phyloP scores from a whole-genome alignment of 352 stramenopile genomes.

The Pythium sukuiense region DNA sequence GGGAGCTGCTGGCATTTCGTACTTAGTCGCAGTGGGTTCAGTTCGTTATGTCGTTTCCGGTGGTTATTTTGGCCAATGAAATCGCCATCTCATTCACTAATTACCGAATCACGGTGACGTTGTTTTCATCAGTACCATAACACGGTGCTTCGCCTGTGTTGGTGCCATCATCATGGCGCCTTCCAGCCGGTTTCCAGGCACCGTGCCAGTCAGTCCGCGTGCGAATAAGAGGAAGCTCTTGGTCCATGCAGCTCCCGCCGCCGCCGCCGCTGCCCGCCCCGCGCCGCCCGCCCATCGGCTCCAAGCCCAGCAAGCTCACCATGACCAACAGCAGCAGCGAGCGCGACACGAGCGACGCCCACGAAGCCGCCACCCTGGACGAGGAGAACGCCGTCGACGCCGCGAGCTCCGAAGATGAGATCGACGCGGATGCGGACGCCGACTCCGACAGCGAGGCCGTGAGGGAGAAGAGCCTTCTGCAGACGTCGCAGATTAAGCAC shows the following conservation, averaged over 20 bases:
- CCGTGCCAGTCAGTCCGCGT: neutral
- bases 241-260: neutral
- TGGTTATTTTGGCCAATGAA: constrained; percentile 11
- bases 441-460: neutral
- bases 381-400: too few relatives aligned
- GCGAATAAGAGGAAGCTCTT: neutral
- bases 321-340: constrained; percentile 28
- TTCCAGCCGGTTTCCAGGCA: constrained; percentile 5
- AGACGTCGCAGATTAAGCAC: neutral
- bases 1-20: neutral
- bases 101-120: neutral
- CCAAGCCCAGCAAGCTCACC: neutral
- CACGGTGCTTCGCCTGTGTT: neutral
- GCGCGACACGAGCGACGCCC: constrained; percentile 1
- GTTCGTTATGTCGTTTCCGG: constrained; percentile 3
- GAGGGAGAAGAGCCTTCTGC: neutral
- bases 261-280: neutral
- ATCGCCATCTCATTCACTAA: neutral
- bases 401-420: too few relatives aligned
- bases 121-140: neutral
- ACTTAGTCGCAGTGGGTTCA: constrained; percentile 9
- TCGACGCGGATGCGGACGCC: neutral
- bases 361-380: neutral
- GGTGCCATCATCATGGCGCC: constrained; percentile 4
- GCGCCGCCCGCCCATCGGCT: neutral